Evolutionary conservation across 1,284 basidiomycete species (phyloP).

Genomic region (Tetrapyrgos nigripes): DNA sequence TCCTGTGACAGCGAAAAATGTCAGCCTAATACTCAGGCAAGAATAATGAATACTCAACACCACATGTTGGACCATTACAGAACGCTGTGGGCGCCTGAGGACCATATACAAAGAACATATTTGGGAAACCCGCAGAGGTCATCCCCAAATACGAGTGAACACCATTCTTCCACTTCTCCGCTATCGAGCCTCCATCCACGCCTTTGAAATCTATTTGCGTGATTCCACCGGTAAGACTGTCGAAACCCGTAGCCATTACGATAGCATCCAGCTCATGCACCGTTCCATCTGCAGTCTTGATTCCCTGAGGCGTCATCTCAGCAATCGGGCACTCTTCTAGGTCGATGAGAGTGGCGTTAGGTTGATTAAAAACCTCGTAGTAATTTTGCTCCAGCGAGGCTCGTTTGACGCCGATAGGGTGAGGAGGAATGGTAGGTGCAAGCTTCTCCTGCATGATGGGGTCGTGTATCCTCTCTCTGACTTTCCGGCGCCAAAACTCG

Average conservation of each 20-base stretch:
- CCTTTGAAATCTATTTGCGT: conserved; percentile 13
- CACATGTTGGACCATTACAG: conserved; percentile 9
- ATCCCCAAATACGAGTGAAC: conserved; percentile 14
- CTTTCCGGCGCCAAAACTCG: conserved; percentile 28
- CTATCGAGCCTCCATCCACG: conserved; percentile 6
- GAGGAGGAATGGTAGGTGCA: conserved; percentile 15
- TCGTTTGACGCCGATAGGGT: conserved; percentile 27
- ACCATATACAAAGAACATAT: conserved; percentile 16
- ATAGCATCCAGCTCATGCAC: conserved; percentile 14
- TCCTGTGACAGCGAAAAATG: conserved; percentile 18
- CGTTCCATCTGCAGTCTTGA: conserved; percentile 7
- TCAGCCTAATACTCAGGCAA: no score
- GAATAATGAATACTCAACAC: no score
- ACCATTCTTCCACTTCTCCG: conserved; percentile 16
- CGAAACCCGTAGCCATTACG: conserved; percentile 15
- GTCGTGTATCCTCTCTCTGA: conserved; percentile 21
- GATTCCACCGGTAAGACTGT: conserved; percentile 15
- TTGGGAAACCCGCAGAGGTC: conserved; percentile 8
- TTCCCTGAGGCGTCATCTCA: conserved; percentile 1
- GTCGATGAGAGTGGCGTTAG: conserved; percentile 12
- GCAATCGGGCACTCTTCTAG: conserved; percentile 7
- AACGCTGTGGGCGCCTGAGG: conserved; percentile 11
- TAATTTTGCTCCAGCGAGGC: conserved; percentile 22
- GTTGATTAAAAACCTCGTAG: conserved; percentile 13
- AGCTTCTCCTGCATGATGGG: conserved; percentile 27